Evolutionary conservation across 371 early-diverging fungal species (phyloP), one percentile per base, ranked within the genome.

Genomic region (Coemansia sp.): DNA sequence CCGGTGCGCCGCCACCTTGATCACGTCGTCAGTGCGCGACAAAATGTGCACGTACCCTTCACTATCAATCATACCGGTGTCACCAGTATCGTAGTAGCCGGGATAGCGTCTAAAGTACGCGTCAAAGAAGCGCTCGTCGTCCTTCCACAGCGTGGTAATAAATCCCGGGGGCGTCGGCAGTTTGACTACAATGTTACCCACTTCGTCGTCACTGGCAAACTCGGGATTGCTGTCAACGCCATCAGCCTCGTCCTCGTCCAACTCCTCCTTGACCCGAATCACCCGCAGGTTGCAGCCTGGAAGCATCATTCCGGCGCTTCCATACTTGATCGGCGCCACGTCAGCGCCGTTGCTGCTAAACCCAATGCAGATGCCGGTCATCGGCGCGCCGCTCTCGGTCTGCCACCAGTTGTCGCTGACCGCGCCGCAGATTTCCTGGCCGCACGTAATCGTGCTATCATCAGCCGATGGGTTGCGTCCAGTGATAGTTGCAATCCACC

Each of bases 351-450:
- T 53, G 38, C 57, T 68, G 90, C 72, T 81, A n/a, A 77, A 64
- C 2, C 90, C 91, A 20, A 85, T 80, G 62, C 89, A 88, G 2
- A 88, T 83, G 0, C 86, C 90, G 1, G 92, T 90, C 65, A 94
- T 86, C 2, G 92, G 92, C 16, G 84, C 86, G 51, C 94, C 94
- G 61, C 93, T 89, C 69, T 98, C 98, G 0, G 98, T 97, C 57
- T 94, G 93, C 96, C 96, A 98, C 79, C 91, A 98, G 62, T 94
- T 90, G 76, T 98, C 98, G 94, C 79, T 89, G 85, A 4, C 91
- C 86, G 38, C 69, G 36, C 66, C 66, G 26, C 64, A 60, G 2
- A 92, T 79, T 38, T 83, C 84, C 36, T 83, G 83, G 4, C 88
- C 89, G 52, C 90, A 88, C 7, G 85, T 80, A 14, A 86, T 79